Base-by-base conservation (phyloP, 2,329 filamentous ascomycete species). In the Pezicula radicicola region DNA sequence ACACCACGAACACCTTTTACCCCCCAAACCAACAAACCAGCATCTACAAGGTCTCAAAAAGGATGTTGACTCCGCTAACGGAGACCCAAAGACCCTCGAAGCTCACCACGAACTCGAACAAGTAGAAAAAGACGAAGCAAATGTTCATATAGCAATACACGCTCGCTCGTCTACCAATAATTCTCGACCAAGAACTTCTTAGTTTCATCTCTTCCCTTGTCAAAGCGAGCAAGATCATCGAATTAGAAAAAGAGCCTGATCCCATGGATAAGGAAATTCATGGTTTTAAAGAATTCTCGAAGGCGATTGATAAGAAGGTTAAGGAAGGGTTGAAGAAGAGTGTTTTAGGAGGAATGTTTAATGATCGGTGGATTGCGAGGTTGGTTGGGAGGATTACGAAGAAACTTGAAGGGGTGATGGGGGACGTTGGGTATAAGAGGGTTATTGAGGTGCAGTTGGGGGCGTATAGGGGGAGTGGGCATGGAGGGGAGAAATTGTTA, bases 221-320 rank as follows among this genome's bases (percentile, higher is more conserved):
- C n/a, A 81, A 81, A 59, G 77, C 78, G 0, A 79, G 73, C n/a
- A 81, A 81, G 55, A 70, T 81, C 36, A 76, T 80, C 43, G 78
- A 81, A 57, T 65, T 75, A 25, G 76, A 80, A 57, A 77, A 74
- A 52, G 71, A 72, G 18, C 65, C 53, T 2, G 59, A 57, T 12
- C 55, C 47, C 12, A 56, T 66, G 51, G 60, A 68, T 48, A 54
- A 62, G 41, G 62, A 60, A 54, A 58, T 60, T 56, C 46, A 63
- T 59, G 65, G 53, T 30, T 66, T 60, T 58, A 65, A 54, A 51
- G 66, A 56, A 41, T 66, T 61, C 52, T 60, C 33, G 59, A 63
- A 30, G 59, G 60, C 48, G 57, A 63, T 64, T 55, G 66, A 55
- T 50, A 62, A 65, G 8, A 64, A 55, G 36, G 70, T 73, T 16